Percentiles rank a stretch among this genome's conserved stretches.
Evolutionary conservation across 257 asterid species (phyloP).

Genomic region (Solanum bulbocastanum): DNA sequence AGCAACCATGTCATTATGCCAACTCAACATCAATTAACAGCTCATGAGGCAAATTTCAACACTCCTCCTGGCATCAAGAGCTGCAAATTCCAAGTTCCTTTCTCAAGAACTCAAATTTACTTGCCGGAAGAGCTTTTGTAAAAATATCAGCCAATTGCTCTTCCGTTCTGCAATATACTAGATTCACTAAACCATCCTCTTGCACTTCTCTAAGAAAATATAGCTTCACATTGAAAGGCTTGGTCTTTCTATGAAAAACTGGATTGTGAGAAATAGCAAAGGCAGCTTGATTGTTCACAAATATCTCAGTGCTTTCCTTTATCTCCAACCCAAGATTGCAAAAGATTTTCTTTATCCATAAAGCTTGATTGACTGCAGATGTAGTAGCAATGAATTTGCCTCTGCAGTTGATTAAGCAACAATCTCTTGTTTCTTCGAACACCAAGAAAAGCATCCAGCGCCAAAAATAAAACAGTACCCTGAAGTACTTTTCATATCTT

Average conservation of each 20-base stretch:
- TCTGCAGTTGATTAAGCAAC: background rate
- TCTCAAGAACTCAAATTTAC: background rate
- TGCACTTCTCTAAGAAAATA: too few species aligned
- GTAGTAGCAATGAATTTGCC: background rate
- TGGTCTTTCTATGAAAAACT: background rate
- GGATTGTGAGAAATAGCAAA: too few species aligned
- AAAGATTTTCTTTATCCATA: background rate
- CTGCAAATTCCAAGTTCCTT: background rate
- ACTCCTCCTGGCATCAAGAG: background rate
- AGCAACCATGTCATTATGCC: too few species aligned
- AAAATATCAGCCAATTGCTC: too few species aligned
- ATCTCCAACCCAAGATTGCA: background rate
- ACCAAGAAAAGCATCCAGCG: background rate
- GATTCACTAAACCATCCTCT: too few species aligned
- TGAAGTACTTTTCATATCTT: too few species aligned
- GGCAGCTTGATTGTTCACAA: too few species aligned
- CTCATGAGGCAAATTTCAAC: too few species aligned
- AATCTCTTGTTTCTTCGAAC: background rate
- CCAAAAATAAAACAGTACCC: too few species aligned
- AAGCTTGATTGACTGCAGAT: background rate
- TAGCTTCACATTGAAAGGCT: background rate
- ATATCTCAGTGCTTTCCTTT: background rate
- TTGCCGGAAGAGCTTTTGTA: too few species aligned
- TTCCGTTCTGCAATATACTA: too few species aligned
- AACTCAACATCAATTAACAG: too few species aligned